Base-by-base conservation (phyloP, 352 stramenopile genomes). In the Globisporangium cystogenes region DNA sequence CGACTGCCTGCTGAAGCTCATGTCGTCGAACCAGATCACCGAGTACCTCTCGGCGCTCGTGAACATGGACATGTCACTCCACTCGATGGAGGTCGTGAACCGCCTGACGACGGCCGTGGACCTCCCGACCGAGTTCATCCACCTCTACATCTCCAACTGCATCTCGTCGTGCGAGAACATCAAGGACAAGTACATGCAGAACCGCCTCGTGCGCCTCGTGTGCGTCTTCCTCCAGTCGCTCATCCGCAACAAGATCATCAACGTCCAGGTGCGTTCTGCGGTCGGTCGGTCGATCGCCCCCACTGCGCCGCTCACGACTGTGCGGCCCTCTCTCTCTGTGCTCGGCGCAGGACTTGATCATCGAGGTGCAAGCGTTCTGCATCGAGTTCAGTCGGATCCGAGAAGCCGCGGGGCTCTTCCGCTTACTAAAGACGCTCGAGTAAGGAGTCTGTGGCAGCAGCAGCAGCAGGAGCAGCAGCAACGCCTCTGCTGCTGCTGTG, bases 321-420 rank as follows among this genome's bases (percentile, higher is more conserved):
- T n/a, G n/a, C n/a, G n/a, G n/a, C n/a, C n/a, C n/a, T n/a, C n/a
- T n/a, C n/a, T n/a, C n/a, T 68, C 29, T 53, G 26, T 48, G 47
- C 49, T 52, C 29, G 15, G 36, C 66, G 27, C 57, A 97, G 76
- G 96, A 99, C 69, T 82, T 99, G 62, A 98, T 98, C 71, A 98
- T 99, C 71, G 96, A 99, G 68, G 90, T 99, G 37, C 96, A 99
- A 70, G 90, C 96, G 57, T 99, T 99, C 79, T 99, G 97, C 79
- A 98, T 99, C 66, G 94, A 99, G 73, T 99, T 99, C 84, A 98
- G 91, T 68, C 84, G 95, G 45, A 99, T 99, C 67, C 84, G 94
- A 49, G 97, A 99, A 72, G 97, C 97, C 53, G 92, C 95, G 24
- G 89, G 88, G 33, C 76, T 99, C 37, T 99, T 99, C 60, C 94